Base-by-base conservation (phyloP, 306 rosid genomes). In the Vigna reflexopilosa region DNA sequence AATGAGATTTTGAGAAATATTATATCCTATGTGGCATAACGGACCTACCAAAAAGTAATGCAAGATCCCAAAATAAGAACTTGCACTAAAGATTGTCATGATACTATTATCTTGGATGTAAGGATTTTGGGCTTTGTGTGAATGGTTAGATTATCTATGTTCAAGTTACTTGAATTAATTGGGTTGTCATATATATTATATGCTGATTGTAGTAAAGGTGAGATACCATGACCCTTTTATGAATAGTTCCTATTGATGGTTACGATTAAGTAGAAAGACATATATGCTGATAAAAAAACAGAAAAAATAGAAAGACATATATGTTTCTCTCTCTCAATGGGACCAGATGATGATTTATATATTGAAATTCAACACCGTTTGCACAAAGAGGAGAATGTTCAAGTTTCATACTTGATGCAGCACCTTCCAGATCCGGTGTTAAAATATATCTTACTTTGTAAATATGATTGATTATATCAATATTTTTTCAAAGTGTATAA, bases 391-490 rank as follows among this genome's bases (percentile, higher is more conserved):
- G 65, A 26, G 69, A 62, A 73, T 69, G 22, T 49, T 66, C 12
- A 48, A 76, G 51, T 55, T 84, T 50, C 81, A 67, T 59, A 69
- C 40, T 14, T 79, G 72, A 51, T 20, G 59, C 6, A 36, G 58
- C 70, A 76, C 67, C 82, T 68, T 77, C 36, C 44, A 50, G 24
- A 63, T 76, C 68, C 20, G 24, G 24, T 42, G 54, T 70, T 77
- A 19, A 47, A 70, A 54, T 54, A 13, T 72, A 8, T 57, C 34
- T 48, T 38, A 62, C 62, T 78, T 55, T 56, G 66, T 34, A 30
- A 58, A 73, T 68, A 63, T 24, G 58, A 49, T 73, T 74, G 51
- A 66, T 79, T 79, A 22, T 52, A 32, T 73, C 20, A 73, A 68
- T 48, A 55, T 9, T 19, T 73, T 71, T 73, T 17, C 68, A 26